Base-by-base conservation (phyloP, 805 yeast genomes). In the Grigorovia jiainica region DNA sequence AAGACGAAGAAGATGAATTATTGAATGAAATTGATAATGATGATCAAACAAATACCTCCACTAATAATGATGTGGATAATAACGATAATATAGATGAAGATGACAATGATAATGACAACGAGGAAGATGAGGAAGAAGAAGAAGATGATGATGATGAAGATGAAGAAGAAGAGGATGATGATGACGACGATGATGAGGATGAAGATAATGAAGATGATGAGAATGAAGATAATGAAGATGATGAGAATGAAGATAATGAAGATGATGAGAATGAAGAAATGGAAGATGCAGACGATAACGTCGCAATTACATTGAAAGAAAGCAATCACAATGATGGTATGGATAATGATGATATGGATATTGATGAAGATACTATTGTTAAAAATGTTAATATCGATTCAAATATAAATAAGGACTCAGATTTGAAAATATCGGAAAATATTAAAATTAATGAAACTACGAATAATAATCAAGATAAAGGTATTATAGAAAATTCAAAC, bases 131-230 rank as follows among this genome's bases (percentile, higher is more conserved):
- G 3, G 52, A 52, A 9, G 54, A 49, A 1, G 49, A 49, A 7
- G 54, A 46, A 7, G 54, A 51, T n/a, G 50, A 40, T 6, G 53
- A 50, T 4, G 56, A 52, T 6, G 53, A 58, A 10, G 57, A 44
- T 32, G 53, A 49, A 11, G 51, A 54, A 9, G 54, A 51, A 20
- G 55, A 43, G 5, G 34, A 37, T n/a, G 45, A 44, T 27, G 38
- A 23, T 17, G 43, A 29, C 7, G 45, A 44, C n/a, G 49, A 50
- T 2, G 33, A 38, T 3, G 40, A 30, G 4, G 47, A 43, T 3
- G 40, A 38, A 3, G 47, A 43, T 5, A 46, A 57, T 7, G 62
- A 57, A 8, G 53, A 56, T 11, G 57, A 45, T 34, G 53, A 50
- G 17, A 50, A 54, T 10, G 53, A 51, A 32, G 56, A 41, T 6